phyloP scores from a whole-genome alignment of 371 early-diverging fungal genomes.

The Syncephalis plumigaleata region DNA sequence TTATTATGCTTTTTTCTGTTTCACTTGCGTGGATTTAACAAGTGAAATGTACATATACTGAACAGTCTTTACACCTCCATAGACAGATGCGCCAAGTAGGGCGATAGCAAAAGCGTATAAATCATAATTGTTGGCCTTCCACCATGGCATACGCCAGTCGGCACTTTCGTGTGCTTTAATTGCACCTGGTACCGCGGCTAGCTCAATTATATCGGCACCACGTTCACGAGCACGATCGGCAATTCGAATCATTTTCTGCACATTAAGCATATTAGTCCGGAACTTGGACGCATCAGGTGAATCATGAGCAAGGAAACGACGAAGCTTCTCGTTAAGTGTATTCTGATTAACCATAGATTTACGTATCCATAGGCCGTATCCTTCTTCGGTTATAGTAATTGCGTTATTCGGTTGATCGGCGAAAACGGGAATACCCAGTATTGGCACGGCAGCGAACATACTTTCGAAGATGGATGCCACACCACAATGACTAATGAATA shows the following conservation, averaged over 20 bases:
- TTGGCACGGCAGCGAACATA: conserved; percentile 9
- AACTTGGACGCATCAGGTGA: neutral
- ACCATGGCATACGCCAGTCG: conserved; percentile 1
- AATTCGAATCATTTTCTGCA: neutral
- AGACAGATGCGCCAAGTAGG: too few relatives aligned
- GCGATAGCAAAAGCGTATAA: neutral
- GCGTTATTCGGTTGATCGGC: conserved; percentile 15
- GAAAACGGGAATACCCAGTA: conserved; percentile 17
- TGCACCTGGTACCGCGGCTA: neutral
- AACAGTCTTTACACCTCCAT: too few relatives aligned
- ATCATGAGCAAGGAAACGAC: neutral
- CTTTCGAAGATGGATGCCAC: conserved; percentile 15
- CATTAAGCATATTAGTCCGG: neutral
- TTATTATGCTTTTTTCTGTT: too few relatives aligned
- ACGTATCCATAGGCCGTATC: too few relatives aligned
- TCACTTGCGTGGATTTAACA: too few relatives aligned
- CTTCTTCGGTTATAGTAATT: neutral
- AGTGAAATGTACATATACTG: too few relatives aligned
- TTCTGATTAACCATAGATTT: neutral
- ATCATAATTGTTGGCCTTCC: conserved; percentile 1
- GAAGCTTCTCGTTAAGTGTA: neutral
- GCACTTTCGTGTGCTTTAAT: neutral
- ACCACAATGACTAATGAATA: conserved; percentile 21
- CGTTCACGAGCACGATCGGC: neutral
- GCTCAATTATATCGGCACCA: neutral